phyloP scores from a whole-genome alignment of 257 asterid species.

The Nicotiana attenuata region DNA sequence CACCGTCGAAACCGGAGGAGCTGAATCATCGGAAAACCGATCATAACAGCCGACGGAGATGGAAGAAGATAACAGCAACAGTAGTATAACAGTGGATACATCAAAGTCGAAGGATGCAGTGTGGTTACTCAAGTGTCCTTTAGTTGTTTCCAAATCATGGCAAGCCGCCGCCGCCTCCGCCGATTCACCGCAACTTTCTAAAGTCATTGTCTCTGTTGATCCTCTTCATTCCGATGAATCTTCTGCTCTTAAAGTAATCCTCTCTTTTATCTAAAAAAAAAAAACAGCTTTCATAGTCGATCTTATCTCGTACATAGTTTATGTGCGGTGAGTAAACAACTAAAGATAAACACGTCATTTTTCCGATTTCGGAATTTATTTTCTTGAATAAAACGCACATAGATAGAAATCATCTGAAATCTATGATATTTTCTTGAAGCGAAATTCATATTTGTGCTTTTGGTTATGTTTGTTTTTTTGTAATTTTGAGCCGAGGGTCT shows the following conservation, averaged over 20 bases:
- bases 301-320: not conserved
- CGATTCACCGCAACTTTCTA: conserved; percentile 56
- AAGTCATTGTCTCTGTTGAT: conserved; percentile 81
- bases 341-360: not conserved
- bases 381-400: not conserved
- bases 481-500: no score
- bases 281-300: not conserved
- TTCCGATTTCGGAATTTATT: not conserved
- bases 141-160: conserved; percentile 83
- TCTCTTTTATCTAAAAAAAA: not conserved
- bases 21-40: not conserved
- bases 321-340: not conserved
- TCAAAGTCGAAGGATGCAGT: conserved; percentile 60
- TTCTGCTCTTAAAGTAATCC: conserved; percentile 44
- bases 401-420: not conserved
- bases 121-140: conserved; percentile 93
- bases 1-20: not conserved
- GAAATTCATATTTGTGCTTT: not conserved
- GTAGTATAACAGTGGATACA: conserved; percentile 35
- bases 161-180: conserved; percentile 43
- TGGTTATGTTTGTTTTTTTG: not conserved
- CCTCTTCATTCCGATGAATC: conserved; percentile 56
- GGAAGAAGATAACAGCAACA: conserved; percentile 50
- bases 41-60: conserved; percentile 14
- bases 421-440: not conserved